Evolutionary conservation across 169 alveolate species (phyloP).

Genomic region (Plasmodium gallinaceum): DNA sequence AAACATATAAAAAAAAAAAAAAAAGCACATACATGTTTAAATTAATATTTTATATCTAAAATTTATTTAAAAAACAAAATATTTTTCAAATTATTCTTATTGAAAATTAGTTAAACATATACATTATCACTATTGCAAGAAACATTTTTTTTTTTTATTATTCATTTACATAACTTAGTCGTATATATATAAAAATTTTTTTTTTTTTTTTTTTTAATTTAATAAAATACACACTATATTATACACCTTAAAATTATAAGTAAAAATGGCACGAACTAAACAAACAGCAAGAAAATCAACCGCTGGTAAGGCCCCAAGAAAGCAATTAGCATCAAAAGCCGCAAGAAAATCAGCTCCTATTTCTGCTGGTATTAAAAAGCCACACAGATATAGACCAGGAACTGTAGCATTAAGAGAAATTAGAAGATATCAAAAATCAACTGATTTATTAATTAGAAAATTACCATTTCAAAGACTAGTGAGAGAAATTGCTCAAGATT

Average conservation of each 20-base stretch:
- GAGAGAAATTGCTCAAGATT: conserved; percentile 97
- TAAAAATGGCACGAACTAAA: conserved; percentile 96
- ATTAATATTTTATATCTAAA: not conserved
- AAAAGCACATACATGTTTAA: not conserved
- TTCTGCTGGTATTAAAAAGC: conserved; percentile 94
- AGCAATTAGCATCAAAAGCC: conserved; percentile 96
- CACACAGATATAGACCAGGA: conserved; percentile 98
- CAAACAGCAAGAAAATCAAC: conserved; percentile 98
- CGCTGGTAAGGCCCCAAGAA: conserved; percentile 98
- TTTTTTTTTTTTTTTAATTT: conserved; percentile 2
- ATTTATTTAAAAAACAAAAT: conserved; percentile 16
- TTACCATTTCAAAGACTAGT: conserved; percentile 99
- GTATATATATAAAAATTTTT: conserved; percentile 21
- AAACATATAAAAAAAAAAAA: conserved; percentile 31
- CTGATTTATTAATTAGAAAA: conserved; percentile 98
- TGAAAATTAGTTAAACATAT: conserved; percentile 17
- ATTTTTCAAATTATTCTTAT: conserved; percentile 7
- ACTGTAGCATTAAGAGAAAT: conserved; percentile 99
- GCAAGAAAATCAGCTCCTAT: conserved; percentile 96
- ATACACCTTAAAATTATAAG: conserved; percentile 7
- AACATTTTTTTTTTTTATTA: conserved; percentile 14
- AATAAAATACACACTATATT: conserved; percentile 10
- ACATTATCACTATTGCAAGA: conserved; percentile 15
- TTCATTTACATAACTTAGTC: conserved; percentile 25
- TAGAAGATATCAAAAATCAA: conserved; percentile 97